These are phyloP conservation scores for Lipomyces orientalis DNA, from an alignment of 805 yeast species.

Conservation along the genomic window DNA sequence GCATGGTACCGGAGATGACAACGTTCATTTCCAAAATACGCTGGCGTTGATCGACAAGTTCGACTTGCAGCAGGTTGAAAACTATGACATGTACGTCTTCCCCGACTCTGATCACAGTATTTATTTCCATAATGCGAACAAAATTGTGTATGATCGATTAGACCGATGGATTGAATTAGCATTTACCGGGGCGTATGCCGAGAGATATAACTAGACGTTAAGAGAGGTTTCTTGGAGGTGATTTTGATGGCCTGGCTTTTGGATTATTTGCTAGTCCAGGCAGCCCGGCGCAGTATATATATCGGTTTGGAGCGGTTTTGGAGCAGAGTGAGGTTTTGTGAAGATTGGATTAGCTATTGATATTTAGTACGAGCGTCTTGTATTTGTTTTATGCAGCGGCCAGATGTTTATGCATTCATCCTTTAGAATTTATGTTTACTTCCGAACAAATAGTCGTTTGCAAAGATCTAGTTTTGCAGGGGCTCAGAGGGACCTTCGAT, in stretches of 20 bases:
- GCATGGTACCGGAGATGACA: conserved; percentile 98
- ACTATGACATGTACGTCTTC: conserved; percentile 85
- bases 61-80: conserved; percentile 75
- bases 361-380: not conserved
- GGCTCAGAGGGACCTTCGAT: not conserved
- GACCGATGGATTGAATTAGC: conserved; percentile 58
- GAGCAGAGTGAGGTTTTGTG: not conserved
- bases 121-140: conserved; percentile 75
- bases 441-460: not conserved
- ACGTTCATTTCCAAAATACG: conserved; percentile 93
- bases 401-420: not conserved
- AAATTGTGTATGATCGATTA: conserved; percentile 72
- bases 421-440: not conserved
- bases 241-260: not conserved
- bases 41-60: conserved; percentile 76
- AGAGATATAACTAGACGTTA: not conserved
- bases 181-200: conserved; percentile 25
- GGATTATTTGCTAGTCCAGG: too few relatives aligned
- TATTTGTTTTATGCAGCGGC: not conserved
- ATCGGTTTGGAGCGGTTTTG: not conserved
- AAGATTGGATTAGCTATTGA: too few relatives aligned
- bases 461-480: not conserved
- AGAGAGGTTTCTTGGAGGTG: not conserved
- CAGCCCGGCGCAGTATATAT: too few relatives aligned
- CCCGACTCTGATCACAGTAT: conserved; percentile 95